These are phyloP conservation scores for Ceratopteris richardii DNA, from an alignment of 75 land plant genomes.

Conservation along the genomic window DNA sequence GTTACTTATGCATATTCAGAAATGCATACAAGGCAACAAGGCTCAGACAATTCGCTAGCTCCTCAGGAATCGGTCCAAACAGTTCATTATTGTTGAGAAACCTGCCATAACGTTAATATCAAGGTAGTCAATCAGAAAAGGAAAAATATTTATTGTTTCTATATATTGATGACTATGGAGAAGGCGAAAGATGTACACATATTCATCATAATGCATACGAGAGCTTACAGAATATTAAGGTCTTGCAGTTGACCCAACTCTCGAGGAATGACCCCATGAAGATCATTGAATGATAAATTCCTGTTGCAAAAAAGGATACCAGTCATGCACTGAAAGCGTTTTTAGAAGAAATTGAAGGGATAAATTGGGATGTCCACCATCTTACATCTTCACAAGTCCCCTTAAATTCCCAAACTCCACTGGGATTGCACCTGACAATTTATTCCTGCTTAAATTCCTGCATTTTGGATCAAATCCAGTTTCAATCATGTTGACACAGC, in stretches of 20 bases:
- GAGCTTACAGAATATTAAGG: slow-evolving; percentile 43
- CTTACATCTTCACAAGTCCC: slow-evolving; percentile 75
- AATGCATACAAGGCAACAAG: slow-evolving; percentile 55
- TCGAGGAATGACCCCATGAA: slow-evolving; percentile 41
- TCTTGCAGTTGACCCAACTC: slow-evolving; percentile 83
- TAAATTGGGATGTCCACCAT: slow-evolving; percentile 3
- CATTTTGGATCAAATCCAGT: neutral
- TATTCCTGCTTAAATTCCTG: slow-evolving; percentile 78
- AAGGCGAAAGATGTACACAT: too few species aligned
- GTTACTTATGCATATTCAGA: too few species aligned
- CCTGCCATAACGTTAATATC: slow-evolving; percentile 26
- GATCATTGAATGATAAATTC: slow-evolving; percentile 33
- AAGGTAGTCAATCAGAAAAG: too few species aligned
- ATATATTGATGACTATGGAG: too few species aligned
- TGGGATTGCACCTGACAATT: slow-evolving; percentile 63
- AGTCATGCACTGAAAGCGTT: too few species aligned
- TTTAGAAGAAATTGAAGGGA: neutral
- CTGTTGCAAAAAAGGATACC: slow-evolving; percentile 26
- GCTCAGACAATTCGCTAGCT: slow-evolving; percentile 61
- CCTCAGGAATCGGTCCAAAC: slow-evolving; percentile 57
- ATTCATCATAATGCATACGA: too few species aligned
- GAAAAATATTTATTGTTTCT: too few species aligned
- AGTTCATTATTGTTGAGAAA: slow-evolving; percentile 66
- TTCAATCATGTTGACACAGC: neutral
- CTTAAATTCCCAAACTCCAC: slow-evolving; percentile 78